Conservation (phyloP, 2,329 filamentous ascomycete genomes). For the Epichloe brachyelytri region DNA sequence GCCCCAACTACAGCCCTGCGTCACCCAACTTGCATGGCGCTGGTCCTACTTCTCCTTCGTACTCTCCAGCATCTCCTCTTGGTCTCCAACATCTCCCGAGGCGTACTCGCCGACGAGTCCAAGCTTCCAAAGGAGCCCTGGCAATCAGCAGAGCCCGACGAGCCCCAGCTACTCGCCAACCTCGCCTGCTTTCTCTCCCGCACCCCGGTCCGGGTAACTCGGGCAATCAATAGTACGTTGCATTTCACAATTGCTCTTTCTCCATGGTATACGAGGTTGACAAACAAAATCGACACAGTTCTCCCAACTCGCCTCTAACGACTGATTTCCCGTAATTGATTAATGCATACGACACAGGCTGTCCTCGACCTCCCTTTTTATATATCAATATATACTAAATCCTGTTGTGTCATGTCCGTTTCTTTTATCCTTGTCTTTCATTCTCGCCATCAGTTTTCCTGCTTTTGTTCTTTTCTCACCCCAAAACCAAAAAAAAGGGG, state of each 20-base stretch:
- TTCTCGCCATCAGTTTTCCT: background rate
- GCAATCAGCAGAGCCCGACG: slow-evolving; percentile 46
- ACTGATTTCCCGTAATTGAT: slow-evolving; percentile 20
- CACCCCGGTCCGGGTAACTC: slow-evolving; percentile 29
- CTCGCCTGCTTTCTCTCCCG: slow-evolving; percentile 31
- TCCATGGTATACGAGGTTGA: background rate
- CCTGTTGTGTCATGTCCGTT: background rate
- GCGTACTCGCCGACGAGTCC: slow-evolving; percentile 53
- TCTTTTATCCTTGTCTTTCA: background rate
- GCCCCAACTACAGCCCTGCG: slow-evolving; percentile 59
- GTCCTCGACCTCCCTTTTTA: slow-evolving; percentile 12
- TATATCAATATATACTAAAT: slow-evolving; percentile 9
- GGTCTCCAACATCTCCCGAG: slow-evolving; percentile 61
- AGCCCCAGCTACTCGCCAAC: slow-evolving; percentile 64
- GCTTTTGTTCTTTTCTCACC: background rate
- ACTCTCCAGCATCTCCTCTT: slow-evolving; percentile 61
- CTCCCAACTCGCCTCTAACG: slow-evolving; percentile 30
- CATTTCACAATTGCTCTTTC: background rate
- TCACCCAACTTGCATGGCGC: slow-evolving; percentile 39
- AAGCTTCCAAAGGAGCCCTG: slow-evolving; percentile 41
- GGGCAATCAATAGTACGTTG: slow-evolving; percentile 29
- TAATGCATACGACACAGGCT: slow-evolving; percentile 22
- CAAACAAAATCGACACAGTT: slow-evolving; percentile 16
- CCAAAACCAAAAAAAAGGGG: background rate
- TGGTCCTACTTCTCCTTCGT: slow-evolving; percentile 43